Percentiles rank a stretch among this genome's conserved stretches.
phyloP scores from a whole-genome alignment of 1,284 basidiomycete species.

The Phellopilus nigrolimitatus region DNA sequence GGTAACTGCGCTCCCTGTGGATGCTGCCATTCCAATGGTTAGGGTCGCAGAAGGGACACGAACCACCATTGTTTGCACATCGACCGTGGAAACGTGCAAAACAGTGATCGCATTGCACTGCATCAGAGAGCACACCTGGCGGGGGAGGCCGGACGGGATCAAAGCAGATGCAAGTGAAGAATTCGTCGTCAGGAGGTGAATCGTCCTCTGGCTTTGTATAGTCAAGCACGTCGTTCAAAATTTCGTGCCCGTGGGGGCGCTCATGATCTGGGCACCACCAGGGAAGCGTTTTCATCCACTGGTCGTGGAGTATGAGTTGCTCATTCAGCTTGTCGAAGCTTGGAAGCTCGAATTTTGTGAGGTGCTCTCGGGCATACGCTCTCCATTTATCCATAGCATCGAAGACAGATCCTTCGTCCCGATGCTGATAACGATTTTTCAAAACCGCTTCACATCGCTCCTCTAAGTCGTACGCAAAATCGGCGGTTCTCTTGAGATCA shows the following conservation, averaged over 20 bases:
- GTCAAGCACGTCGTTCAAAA: constrained; percentile 68
- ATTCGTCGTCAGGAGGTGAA: constrained; percentile 69
- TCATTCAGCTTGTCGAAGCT: constrained; percentile 64
- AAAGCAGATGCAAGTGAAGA: constrained; percentile 77
- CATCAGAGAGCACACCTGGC: constrained; percentile 66
- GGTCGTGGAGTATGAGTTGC: constrained; percentile 59
- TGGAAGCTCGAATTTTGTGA: constrained; percentile 66
- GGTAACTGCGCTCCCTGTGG: constrained; percentile 73
- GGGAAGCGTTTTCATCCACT: constrained; percentile 68
- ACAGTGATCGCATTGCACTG: constrained; percentile 83
- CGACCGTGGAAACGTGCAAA: constrained; percentile 77
- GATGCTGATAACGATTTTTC: constrained; percentile 51
- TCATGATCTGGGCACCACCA: constrained; percentile 70
- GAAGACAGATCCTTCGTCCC: constrained; percentile 58
- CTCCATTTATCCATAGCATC: constrained; percentile 67
- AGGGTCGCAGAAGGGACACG: constrained; percentile 83
- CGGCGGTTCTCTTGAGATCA: constrained; percentile 62
- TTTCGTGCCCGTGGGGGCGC: constrained; percentile 50
- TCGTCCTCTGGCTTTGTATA: constrained; percentile 72
- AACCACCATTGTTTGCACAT: constrained; percentile 79
- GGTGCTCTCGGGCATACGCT: constrained; percentile 61
- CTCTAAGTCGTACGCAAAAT: constrained; percentile 71
- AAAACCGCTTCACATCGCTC: constrained; percentile 67
- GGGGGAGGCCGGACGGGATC: constrained; percentile 69
- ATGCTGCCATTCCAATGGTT: constrained; percentile 83